Evolutionary conservation across 768 basidiomycete species (phyloP), one percentile per base, ranked within the genome.

Genomic region (Suillus sp.): DNA sequence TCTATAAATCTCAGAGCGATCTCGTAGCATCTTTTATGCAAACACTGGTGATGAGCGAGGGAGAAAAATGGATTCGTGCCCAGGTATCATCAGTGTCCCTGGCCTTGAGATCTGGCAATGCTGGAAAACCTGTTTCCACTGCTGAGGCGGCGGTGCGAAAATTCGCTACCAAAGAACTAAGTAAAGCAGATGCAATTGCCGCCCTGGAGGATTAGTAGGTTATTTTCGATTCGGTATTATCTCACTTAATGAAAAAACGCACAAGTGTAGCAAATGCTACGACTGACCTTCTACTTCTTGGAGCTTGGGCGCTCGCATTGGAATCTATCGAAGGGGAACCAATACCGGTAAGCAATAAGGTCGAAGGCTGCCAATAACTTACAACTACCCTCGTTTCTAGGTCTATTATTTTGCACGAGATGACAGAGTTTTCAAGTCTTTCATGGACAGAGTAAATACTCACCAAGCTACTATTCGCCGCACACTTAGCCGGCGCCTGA

Each of bases 21-120:
- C 82, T 99, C 51, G 91, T 93, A 57, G 92, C 96, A 4, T 95
- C 93, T 0, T 98, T 96, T 76, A 79, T 99, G 69, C 96, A 99
- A 78, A 94, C 94, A 18, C 79, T 98, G 40, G 86, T 99, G 68
- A 98, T 98, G 96, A 94, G 92, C 62, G 95, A 97, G 80, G 96
- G 96, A 18, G 92, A 96, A 68, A 84, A 86, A 65, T 97, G 93
- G 92, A 84, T 99, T n/a, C 79, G 80, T 63, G 82, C 86, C 2
- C 86, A 94, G 64, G 84, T 88, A 4, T 81, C 84, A 20, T 86
- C 85, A 53, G 79, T 95, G 60, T 83, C 87, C 0, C 83, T 89
- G 48, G 89, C 93, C 3, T 78, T 97, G 62, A 84, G 86, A 48
- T 80, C 84, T 1, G 90, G 89, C 0, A 83, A 84, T 18, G 81